These are phyloP conservation scores for Beauveria australis DNA, from an alignment of 2,329 filamentous ascomycete species.

Conservation along the genomic window DNA sequence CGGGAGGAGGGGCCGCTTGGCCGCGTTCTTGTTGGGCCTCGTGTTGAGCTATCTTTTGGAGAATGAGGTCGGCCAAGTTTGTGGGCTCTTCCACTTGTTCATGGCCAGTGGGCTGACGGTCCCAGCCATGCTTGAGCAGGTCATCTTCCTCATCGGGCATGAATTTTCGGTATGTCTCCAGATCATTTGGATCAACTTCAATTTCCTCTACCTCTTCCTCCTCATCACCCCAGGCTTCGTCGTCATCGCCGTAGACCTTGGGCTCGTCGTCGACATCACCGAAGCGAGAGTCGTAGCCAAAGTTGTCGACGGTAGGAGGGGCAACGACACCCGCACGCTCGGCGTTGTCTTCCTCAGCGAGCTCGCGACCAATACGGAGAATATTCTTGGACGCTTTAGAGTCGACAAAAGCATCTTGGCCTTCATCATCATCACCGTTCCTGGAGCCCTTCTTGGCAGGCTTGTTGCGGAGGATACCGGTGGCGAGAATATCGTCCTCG, in stretches of 20 bases:
- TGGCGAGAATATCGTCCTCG: constrained; percentile 73
- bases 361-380: constrained; percentile 77
- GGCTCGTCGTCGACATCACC: constrained; percentile 45
- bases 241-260: constrained; percentile 40
- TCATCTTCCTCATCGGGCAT: constrained; percentile 67
- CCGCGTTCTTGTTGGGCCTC: constrained; percentile 56
- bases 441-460: constrained; percentile 62
- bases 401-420: constrained; percentile 69
- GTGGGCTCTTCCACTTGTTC: constrained; percentile 48
- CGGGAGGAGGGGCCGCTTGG: constrained; percentile 43
- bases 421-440: constrained; percentile 45
- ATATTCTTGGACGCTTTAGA: constrained; percentile 84
- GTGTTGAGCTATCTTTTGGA: constrained; percentile 88
- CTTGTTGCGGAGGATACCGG: constrained; percentile 64
- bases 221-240: constrained; percentile 74
- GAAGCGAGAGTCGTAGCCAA: constrained; percentile 73
- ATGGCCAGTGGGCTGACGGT: constrained; percentile 33
- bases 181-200: constrained; percentile 81
- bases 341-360: constrained; percentile 68
- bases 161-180: constrained; percentile 87
- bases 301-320: constrained; percentile 44
- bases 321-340: constrained; percentile 30
- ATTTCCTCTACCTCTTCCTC: constrained; percentile 63
- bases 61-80: constrained; percentile 85
- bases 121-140: constrained; percentile 59